Percentiles rank a stretch among this genome's conserved stretches.
Conservation (phyloP, 2,329 filamentous ascomycete genomes). For the Grosmannia clavigera region DNA sequence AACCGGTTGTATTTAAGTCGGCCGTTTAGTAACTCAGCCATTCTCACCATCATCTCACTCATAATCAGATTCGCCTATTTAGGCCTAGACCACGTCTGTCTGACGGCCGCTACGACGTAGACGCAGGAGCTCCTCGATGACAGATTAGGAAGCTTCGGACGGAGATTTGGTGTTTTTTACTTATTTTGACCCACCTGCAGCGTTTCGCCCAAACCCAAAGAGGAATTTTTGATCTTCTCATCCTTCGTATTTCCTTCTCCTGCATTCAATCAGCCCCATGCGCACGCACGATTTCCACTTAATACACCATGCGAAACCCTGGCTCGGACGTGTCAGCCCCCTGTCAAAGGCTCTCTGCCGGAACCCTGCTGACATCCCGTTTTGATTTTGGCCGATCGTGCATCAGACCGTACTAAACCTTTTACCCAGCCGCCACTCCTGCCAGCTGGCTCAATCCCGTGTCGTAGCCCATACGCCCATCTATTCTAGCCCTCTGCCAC, state of each 20-base stretch:
- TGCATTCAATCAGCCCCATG: not conserved
- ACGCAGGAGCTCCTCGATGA: not conserved
- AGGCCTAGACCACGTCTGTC: not conserved
- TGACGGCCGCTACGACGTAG: no score
- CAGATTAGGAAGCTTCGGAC: not conserved
- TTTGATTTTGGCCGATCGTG: no score
- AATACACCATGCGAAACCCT: not conserved
- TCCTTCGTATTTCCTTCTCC: not conserved
- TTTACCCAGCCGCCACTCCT: not conserved
- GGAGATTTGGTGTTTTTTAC: not conserved
- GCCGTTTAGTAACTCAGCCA: not conserved
- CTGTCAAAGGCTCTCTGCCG: not conserved
- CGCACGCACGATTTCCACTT: not conserved
- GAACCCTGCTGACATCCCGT: no score
- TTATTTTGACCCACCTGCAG: not conserved
- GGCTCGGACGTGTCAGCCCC: not conserved
- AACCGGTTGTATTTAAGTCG: not conserved
- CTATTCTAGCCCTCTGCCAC: not conserved
- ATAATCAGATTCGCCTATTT: not conserved
- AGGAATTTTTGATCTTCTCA: not conserved
- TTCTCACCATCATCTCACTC: not conserved
- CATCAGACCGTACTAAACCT: not conserved
- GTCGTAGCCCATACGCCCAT: not conserved
- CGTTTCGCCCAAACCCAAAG: not conserved
- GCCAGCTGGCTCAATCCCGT: not conserved